Evolutionary conservation across 352 stramenopile species (phyloP).

Genomic region (Discostella stelligera): DNA sequence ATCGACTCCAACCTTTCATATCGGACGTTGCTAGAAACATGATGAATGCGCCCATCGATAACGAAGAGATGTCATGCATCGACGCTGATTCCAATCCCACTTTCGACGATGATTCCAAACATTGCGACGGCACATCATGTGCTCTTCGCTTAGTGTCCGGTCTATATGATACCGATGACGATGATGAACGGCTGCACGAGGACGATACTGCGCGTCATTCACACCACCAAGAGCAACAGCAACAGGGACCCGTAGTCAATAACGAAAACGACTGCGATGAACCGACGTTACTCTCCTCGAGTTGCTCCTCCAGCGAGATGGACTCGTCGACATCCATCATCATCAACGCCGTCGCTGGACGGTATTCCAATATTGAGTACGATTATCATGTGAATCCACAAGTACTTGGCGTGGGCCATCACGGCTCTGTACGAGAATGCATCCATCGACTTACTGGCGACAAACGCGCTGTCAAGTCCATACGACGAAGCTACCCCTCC

Average conservation of each 20-base stretch:
- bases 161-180: not conserved
- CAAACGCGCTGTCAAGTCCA: slow-evolving; percentile 58
- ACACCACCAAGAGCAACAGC: not conserved
- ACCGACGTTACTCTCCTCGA: not conserved
- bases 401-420: slow-evolving; percentile 84
- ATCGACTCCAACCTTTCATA: too few relatives aligned
- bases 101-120: not conserved
- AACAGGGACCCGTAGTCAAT: not conserved
- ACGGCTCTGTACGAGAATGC: slow-evolving; percentile 90
- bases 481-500: slow-evolving; percentile 17
- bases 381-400: slow-evolving; percentile 40
- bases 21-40: too few relatives aligned
- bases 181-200: not conserved
- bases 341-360: not conserved
- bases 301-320: not conserved
- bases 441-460: slow-evolving; percentile 86
- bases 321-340: not conserved
- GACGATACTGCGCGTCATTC: not conserved
- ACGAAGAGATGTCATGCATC: not conserved
- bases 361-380: slow-evolving; percentile 22
- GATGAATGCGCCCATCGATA: not conserved
- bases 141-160: not conserved
- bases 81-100: not conserved
- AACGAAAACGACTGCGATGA: not conserved
- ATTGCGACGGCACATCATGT: not conserved